Conservation (phyloP, 2,329 filamentous ascomycete species). For the Epichloe glyceriae region DNA sequence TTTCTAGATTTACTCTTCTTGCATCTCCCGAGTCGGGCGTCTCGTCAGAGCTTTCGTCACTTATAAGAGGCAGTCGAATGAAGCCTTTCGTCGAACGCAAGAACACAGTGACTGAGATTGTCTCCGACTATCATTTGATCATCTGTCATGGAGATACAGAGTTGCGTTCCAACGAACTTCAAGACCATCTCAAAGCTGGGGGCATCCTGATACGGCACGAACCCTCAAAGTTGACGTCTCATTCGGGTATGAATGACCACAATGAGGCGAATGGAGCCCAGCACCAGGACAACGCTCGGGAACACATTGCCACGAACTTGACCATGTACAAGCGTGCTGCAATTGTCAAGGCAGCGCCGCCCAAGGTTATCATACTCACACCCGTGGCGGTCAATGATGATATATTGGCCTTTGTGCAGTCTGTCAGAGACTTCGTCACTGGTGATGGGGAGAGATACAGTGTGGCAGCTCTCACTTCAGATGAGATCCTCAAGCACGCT, state of each 20-base stretch:
- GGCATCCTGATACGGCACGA: constrained; percentile 15
- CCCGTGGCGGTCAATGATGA: background rate
- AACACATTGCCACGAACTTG: background rate
- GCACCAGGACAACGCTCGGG: background rate
- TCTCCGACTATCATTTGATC: constrained; percentile 22
- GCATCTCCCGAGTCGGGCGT: constrained; percentile 5
- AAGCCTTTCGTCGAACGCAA: constrained; percentile 18
- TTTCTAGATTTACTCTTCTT: constrained; percentile 22
- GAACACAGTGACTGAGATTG: constrained; percentile 10
- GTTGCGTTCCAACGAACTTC: constrained; percentile 8
- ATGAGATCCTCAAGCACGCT: constrained; percentile 2
- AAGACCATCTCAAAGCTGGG: constrained; percentile 14
- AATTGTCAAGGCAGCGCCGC: background rate
- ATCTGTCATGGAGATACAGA: constrained; percentile 11
- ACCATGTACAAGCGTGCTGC: background rate
- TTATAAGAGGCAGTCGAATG: constrained; percentile 8
- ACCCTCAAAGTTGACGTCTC: background rate
- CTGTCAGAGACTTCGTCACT: background rate
- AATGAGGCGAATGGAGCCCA: background rate
- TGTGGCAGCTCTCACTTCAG: background rate
- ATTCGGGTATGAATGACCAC: background rate
- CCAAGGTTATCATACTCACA: constrained; percentile 1
- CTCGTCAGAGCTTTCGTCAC: constrained; percentile 1
- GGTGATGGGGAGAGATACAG: background rate
- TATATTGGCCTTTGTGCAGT: background rate